phyloP scores from a whole-genome alignment of 208 protist species.

The Trypanosoma boissoni region DNA sequence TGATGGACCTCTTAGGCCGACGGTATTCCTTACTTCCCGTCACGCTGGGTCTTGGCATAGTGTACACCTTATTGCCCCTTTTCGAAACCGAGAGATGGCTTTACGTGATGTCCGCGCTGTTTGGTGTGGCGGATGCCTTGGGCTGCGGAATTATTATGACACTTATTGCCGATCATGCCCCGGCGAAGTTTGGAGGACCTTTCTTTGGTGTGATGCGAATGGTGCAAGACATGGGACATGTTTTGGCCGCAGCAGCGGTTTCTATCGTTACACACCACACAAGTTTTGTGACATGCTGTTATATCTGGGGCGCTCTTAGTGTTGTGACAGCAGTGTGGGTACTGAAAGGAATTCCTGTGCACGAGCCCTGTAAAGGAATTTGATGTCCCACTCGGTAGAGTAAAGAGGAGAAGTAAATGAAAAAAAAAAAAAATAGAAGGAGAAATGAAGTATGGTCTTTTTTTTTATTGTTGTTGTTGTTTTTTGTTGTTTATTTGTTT shows the following conservation, averaged over 20 bases:
- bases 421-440: not conserved
- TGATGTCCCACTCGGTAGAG: not conserved
- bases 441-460: too few species aligned
- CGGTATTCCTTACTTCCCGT: slow-evolving; percentile 62
- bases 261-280: slow-evolving; percentile 34
- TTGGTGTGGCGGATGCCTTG: slow-evolving; percentile 70
- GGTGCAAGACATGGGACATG: slow-evolving; percentile 74
- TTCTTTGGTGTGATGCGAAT: slow-evolving; percentile 89
- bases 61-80: slow-evolving; percentile 59
- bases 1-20: slow-evolving; percentile 64
- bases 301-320: slow-evolving; percentile 39
- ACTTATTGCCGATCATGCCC: slow-evolving; percentile 64
- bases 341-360: slow-evolving; percentile 35
- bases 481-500: too few species aligned
- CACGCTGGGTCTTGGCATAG: slow-evolving; percentile 39
- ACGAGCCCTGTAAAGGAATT: too few species aligned
- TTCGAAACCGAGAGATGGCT: slow-evolving; percentile 33
- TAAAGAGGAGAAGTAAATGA: not conserved
- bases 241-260: slow-evolving; percentile 43
- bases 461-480: too few species aligned
- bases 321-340: slow-evolving; percentile 52
- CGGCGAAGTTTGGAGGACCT: slow-evolving; percentile 40
- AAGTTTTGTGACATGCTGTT: slow-evolving; percentile 40
- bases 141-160: slow-evolving; percentile 85
- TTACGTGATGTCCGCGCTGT: slow-evolving; percentile 42